Conservation (phyloP, 139 green algal genomes). For the Klebsormidium nitens region DNA sequence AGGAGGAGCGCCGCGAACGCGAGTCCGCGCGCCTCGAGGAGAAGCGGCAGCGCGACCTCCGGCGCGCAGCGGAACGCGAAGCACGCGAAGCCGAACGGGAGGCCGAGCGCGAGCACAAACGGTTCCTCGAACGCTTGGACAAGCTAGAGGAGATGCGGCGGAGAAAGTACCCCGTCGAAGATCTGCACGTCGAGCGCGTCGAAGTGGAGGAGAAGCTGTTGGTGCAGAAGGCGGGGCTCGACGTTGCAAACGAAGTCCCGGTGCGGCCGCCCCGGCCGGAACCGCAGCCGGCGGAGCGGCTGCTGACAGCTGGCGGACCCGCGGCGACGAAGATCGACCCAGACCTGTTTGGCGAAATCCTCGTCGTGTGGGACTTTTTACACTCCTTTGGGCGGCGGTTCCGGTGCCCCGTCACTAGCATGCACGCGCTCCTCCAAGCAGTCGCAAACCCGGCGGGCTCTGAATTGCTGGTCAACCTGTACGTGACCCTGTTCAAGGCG, state of each 20-base stretch:
- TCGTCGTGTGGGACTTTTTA: slow-evolving; percentile 31
- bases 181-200: slow-evolving; percentile 13
- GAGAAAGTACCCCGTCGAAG: slow-evolving; percentile 23
- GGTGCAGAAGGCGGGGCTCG: neutral
- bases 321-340: neutral
- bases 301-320: slow-evolving; percentile 3
- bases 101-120: too few relatives aligned
- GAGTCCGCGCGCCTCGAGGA: neutral
- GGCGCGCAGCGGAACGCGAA: too few relatives aligned
- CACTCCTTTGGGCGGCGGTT: slow-evolving; percentile 11
- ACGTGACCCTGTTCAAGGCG: slow-evolving; percentile 13
- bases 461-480: slow-evolving; percentile 23
- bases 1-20: slow-evolving; percentile 1
- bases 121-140: too few relatives aligned
- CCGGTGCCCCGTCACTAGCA: slow-evolving; percentile 6
- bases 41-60: slow-evolving; percentile 4
- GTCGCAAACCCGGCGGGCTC: too few relatives aligned
- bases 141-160: neutral
- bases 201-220: slow-evolving; percentile 7
- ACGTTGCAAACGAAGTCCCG: neutral
- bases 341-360: slow-evolving; percentile 10
- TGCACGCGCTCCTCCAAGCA: neutral
- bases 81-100: too few relatives aligned
- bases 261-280: neutral
- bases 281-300: neutral